Evolutionary conservation across 2,329 filamentous ascomycete species (phyloP).

Genomic region (Hymenoscyphus linearis): DNA sequence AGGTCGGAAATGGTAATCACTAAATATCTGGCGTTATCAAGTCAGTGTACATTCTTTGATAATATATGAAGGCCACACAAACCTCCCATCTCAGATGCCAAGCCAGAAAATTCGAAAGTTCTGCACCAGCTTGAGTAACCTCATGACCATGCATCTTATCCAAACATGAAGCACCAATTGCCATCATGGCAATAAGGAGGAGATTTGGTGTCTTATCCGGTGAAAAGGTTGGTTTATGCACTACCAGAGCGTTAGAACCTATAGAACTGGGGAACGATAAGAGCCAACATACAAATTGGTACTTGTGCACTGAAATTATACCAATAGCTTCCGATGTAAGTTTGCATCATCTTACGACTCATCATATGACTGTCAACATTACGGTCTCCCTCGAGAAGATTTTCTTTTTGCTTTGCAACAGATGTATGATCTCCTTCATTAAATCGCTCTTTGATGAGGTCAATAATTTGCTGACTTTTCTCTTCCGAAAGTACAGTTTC

Average conservation of each 20-base stretch:
- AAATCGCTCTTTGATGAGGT: conserved; percentile 76
- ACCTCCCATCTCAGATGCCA: conserved; percentile 79
- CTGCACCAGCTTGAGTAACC: conserved; percentile 69
- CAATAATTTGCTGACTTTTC: conserved; percentile 77
- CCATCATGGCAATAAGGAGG: conserved; percentile 82
- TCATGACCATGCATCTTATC: conserved; percentile 75
- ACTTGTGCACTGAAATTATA: conserved; percentile 89
- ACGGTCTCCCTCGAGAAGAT: conserved; percentile 72
- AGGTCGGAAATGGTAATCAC: conserved; percentile 81
- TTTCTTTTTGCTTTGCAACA: conserved; percentile 68
- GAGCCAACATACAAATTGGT: conserved; percentile 56
- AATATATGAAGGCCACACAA: neutral
- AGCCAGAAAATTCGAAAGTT: conserved; percentile 82
- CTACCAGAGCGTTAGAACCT: conserved; percentile 22
- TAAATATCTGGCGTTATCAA: conserved; percentile 57
- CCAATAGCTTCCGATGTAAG: conserved; percentile 92
- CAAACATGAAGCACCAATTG: conserved; percentile 83
- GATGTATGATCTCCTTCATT: conserved; percentile 73
- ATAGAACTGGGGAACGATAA: neutral
- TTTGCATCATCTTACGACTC: conserved; percentile 92
- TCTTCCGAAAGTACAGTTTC: conserved; percentile 80
- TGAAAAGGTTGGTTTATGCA: conserved; percentile 91
- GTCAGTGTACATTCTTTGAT: neutral
- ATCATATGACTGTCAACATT: conserved; percentile 61
- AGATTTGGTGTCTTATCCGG: conserved; percentile 82